These are phyloP conservation scores for Dinochytrium kinnereticum DNA, from an alignment of 371 early-diverging fungal species.

Conservation along the genomic window DNA sequence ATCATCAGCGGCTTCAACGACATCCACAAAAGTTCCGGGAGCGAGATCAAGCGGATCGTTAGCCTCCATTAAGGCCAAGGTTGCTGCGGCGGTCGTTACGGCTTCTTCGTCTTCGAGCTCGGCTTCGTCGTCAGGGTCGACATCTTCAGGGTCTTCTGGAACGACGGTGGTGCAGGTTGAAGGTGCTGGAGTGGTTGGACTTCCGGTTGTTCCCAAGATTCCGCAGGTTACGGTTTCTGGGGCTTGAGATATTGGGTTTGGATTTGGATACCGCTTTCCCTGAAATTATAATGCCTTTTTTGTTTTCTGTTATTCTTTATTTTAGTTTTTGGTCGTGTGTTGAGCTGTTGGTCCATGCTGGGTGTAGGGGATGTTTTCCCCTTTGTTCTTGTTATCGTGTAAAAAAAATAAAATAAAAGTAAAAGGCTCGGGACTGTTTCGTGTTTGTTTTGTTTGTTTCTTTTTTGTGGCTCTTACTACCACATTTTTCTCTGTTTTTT, in stretches of 20 bases:
- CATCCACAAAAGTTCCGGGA: neutral
- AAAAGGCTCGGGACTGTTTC: no score
- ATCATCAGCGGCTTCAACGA: neutral
- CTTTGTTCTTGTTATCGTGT: no score
- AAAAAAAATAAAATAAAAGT: no score
- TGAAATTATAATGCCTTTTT: neutral
- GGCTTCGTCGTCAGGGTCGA: neutral
- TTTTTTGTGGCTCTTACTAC: no score
- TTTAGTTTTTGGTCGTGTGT: no score
- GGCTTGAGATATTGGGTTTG: neutral
- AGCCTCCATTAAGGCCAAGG: conserved; percentile 12
- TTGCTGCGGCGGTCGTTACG: conserved; percentile 8
- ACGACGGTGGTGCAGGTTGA: no score
- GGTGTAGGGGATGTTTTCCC: no score
- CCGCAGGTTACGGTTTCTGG: conserved; percentile 5
- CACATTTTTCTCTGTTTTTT: no score
- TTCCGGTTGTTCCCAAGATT: neutral
- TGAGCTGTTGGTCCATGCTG: no score
- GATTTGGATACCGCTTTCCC: neutral
- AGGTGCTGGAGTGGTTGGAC: neutral
- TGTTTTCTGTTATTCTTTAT: no score
- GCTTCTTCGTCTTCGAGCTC: neutral
- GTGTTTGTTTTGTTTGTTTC: no score
- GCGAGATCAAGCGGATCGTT: neutral
- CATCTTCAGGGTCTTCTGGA: no score